Conservation (phyloP, 2,329 filamentous ascomycete genomes). For the Penicillium sp. region DNA sequence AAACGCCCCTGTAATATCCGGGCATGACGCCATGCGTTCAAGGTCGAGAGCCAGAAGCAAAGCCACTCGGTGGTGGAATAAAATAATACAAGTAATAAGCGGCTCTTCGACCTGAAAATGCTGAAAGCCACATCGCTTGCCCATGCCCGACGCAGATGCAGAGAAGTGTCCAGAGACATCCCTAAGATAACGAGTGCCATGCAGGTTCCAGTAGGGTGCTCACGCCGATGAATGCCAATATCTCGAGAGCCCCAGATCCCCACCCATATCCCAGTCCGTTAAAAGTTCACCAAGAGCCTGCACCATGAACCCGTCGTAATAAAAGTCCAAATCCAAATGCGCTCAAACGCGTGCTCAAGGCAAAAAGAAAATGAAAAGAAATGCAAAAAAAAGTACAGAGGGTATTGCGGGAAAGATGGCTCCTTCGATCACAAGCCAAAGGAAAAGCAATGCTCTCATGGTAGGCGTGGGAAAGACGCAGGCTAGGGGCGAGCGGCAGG, state of each 20-base stretch:
- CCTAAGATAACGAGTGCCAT: conserved; percentile 2
- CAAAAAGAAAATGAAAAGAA: not conserved
- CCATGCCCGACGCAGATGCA: conserved; percentile 13
- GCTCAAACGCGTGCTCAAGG: conserved; percentile 7
- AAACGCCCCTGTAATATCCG: conserved; percentile 14
- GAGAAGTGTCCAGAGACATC: not conserved
- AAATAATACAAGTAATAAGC: conserved; percentile 10
- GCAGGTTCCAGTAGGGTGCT: not conserved
- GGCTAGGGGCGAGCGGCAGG: conserved; percentile 13
- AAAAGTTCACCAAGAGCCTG: not conserved
- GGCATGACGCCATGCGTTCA: conserved; percentile 26
- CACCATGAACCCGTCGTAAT: conserved; percentile 6
- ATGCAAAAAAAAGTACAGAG: not conserved
- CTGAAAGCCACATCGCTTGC: conserved; percentile 7
- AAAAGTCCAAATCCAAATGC: conserved; percentile 4
- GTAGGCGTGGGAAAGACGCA: not conserved
- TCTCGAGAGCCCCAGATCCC: not conserved
- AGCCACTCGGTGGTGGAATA: conserved; percentile 5
- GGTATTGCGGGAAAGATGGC: conserved; percentile 2
- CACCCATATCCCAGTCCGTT: not conserved
- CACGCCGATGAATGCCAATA: not conserved
- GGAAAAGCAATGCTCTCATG: not conserved
- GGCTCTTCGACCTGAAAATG: conserved; percentile 9
- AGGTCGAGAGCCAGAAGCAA: conserved; percentile 19
- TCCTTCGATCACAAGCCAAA: not conserved